Percentiles rank a stretch among this genome's conserved stretches.
Conservation (phyloP, 768 basidiomycete species). For the Podaxis sp. region DNA sequence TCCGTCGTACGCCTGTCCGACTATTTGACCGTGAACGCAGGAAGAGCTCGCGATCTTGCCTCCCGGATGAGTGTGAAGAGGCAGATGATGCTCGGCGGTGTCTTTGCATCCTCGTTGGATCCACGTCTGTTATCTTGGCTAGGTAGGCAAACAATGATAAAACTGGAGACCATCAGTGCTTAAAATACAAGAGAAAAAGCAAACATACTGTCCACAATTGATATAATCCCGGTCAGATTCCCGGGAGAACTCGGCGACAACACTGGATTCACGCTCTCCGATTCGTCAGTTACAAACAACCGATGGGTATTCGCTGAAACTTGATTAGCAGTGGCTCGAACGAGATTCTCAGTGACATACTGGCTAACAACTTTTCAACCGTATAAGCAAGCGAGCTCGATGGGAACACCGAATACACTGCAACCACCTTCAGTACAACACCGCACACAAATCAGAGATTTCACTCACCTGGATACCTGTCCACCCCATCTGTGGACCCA, state of each 20-base stretch:
- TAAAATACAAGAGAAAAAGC: neutral
- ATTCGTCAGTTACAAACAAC: constrained; percentile 73
- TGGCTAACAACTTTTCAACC: constrained; percentile 79
- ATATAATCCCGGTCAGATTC: constrained; percentile 72
- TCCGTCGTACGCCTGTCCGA: constrained; percentile 32
- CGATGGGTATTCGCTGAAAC: constrained; percentile 71
- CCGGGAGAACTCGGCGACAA: constrained; percentile 39
- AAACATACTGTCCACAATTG: constrained; percentile 73
- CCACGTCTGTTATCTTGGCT: constrained; percentile 71
- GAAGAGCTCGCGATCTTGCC: constrained; percentile 38
- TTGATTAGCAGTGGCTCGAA: neutral
- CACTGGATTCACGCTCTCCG: constrained; percentile 48
- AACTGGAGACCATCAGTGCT: constrained; percentile 38
- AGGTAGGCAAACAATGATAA: constrained; percentile 76
- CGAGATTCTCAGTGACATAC: constrained; percentile 40
- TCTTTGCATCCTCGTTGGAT: constrained; percentile 76
- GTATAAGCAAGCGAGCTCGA: constrained; percentile 65
- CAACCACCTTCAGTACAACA: neutral
- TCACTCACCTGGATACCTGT: constrained; percentile 69
- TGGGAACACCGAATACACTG: constrained; percentile 75
- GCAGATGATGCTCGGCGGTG: constrained; percentile 77
- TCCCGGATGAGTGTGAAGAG: constrained; percentile 51
- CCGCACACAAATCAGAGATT: neutral
- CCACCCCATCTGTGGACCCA: constrained; percentile 76
- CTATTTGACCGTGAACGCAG: constrained; percentile 41